Conservation (phyloP, 495 filamentous ascomycete species). For the Penicillium macrosclerotiorum region DNA sequence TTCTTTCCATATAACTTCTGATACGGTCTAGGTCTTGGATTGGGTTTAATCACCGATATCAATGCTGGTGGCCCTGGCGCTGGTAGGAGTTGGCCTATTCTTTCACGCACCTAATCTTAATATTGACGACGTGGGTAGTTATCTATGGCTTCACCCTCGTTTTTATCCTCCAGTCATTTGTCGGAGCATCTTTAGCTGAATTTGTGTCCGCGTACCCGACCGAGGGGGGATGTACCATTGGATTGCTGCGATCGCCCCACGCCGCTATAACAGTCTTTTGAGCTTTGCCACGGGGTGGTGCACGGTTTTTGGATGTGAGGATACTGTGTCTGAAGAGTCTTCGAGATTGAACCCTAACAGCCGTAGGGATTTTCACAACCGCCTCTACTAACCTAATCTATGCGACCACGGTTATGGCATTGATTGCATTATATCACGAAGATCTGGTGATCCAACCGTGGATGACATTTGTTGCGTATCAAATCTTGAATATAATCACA, state of each 20-base stretch:
- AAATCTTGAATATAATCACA: conserved; percentile 32
- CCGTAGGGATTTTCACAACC: conserved; percentile 39
- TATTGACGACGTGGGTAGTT: conserved; percentile 18
- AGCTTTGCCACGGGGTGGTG: conserved; percentile 42
- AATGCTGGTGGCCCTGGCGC: conserved; percentile 41
- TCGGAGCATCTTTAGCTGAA: conserved; percentile 52
- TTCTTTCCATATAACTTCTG: background rate
- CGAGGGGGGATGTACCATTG: conserved; percentile 54
- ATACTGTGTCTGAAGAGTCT: background rate
- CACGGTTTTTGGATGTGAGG: conserved; percentile 41
- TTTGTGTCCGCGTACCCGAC: conserved; percentile 53
- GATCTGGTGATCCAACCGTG: conserved; percentile 34
- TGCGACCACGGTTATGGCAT: conserved; percentile 31
- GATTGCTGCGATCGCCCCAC: conserved; percentile 53
- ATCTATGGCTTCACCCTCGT: conserved; percentile 46
- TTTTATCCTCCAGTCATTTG: conserved; percentile 48
- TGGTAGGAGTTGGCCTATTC: conserved; percentile 15
- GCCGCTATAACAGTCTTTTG: conserved; percentile 32
- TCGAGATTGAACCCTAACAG: background rate
- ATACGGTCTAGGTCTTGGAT: conserved; percentile 27
- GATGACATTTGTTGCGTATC: conserved; percentile 39
- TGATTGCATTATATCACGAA: conserved; percentile 35
- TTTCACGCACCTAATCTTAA: background rate
- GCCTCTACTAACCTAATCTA: conserved; percentile 44
- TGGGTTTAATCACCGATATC: conserved; percentile 38